Evolutionary conservation across 2,329 filamentous ascomycete genomes (phyloP).

Genomic region (Pseudofabraea citricarpa): DNA sequence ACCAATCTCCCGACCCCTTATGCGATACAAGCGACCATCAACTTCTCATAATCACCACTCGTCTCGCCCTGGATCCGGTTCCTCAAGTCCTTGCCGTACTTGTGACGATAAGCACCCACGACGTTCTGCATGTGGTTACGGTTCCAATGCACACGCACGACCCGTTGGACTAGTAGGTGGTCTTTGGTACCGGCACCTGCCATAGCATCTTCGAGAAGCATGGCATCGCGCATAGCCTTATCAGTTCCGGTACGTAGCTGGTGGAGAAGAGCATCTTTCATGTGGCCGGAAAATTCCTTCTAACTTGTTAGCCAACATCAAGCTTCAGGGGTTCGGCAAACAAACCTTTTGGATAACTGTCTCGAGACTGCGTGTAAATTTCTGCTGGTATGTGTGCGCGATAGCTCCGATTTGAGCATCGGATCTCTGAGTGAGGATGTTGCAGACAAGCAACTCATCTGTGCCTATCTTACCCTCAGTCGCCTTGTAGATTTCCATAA

Average conservation of each 20-base stretch:
- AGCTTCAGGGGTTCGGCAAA: not conserved
- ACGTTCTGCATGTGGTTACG: constrained; percentile 68
- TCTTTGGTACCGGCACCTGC: constrained; percentile 84
- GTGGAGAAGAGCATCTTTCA: constrained; percentile 77
- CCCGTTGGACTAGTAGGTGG: constrained; percentile 67
- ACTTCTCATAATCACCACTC: constrained; percentile 72
- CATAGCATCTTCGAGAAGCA: constrained; percentile 83
- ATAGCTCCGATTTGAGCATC: constrained; percentile 84
- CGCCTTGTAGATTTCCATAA: constrained; percentile 68
- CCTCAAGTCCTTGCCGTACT: constrained; percentile 63
- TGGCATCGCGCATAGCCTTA: constrained; percentile 78
- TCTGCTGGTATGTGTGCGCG: constrained; percentile 65
- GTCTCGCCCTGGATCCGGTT: constrained; percentile 76
- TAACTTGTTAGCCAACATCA: constrained; percentile 9
- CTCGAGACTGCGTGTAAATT: constrained; percentile 67
- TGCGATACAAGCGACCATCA: constrained; percentile 64
- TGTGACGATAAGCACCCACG: constrained; percentile 70
- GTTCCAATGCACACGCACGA: constrained; percentile 83
- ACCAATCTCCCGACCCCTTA: constrained; percentile 8
- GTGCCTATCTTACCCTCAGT: constrained; percentile 70
- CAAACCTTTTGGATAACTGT: constrained; percentile 66
- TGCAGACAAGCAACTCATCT: constrained; percentile 73
- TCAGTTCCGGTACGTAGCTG: constrained; percentile 76
- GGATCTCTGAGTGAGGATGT: constrained; percentile 69
- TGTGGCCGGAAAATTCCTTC: constrained; percentile 83